These are phyloP conservation scores for Suillus subaureus DNA, from an alignment of 768 basidiomycete genomes.

Conservation along the genomic window DNA sequence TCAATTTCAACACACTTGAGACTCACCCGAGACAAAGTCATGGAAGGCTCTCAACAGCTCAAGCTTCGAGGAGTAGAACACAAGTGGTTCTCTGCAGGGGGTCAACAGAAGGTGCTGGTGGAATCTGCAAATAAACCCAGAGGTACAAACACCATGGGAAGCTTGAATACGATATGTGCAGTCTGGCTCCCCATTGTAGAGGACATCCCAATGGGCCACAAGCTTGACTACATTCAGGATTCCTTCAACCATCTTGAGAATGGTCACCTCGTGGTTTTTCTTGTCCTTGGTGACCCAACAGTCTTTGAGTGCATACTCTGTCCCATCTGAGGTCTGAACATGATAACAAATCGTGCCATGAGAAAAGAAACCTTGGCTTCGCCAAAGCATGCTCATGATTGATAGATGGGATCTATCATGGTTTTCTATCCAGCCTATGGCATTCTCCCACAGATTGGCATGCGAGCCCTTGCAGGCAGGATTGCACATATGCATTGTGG, in stretches of 20 bases:
- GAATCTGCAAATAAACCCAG: background rate
- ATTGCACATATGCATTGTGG: background rate
- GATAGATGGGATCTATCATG: background rate
- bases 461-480: background rate
- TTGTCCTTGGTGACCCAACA: background rate
- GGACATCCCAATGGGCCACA: background rate
- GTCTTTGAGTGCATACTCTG: conserved; percentile 1
- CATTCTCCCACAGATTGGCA: background rate
- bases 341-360: background rate
- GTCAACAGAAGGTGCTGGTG: background rate
- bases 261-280: background rate
- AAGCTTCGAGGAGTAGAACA: background rate
- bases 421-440: background rate
- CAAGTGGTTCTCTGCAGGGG: background rate
- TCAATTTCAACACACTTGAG: background rate
- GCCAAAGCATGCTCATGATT: background rate
- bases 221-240: background rate
- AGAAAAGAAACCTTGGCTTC: conserved; percentile 4
- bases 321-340: background rate
- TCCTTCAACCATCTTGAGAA: background rate
- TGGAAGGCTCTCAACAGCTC: background rate
- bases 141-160: background rate
- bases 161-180: background rate
- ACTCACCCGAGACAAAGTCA: background rate
- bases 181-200: background rate